Evolutionary conservation across 129 eudicot species (phyloP).

Genomic region (Erigeron canadensis): DNA sequence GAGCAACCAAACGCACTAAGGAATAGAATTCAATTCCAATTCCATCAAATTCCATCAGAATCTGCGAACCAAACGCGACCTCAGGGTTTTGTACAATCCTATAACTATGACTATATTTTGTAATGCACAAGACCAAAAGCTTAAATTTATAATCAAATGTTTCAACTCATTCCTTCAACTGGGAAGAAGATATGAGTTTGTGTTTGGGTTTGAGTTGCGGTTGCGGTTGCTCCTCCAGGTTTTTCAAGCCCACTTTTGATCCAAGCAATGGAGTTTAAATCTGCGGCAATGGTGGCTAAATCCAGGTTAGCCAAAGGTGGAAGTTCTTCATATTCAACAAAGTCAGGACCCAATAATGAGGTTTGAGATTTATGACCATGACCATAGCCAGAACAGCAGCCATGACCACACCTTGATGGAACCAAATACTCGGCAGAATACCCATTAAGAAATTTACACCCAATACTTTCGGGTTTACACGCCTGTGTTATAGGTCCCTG

Average conservation of each 20-base stretch:
- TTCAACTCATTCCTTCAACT: conserved; percentile 48
- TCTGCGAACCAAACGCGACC: too few species aligned
- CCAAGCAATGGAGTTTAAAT: conserved; percentile 70
- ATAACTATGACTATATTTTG: conserved; percentile 11
- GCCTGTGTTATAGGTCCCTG: conserved; percentile 56
- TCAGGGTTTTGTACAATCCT: conserved; percentile 32
- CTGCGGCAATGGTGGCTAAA: conserved; percentile 57
- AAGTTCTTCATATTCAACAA: conserved; percentile 65
- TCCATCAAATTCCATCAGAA: too few species aligned
- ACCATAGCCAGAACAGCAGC: conserved; percentile 51
- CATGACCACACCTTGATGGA: conserved; percentile 69
- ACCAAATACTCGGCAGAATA: conserved; percentile 41
- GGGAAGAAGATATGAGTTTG: conserved; percentile 32
- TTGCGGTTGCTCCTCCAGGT: neutral
- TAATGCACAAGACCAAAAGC: conserved; percentile 14
- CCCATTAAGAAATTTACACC: conserved; percentile 47
- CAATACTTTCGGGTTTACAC: conserved; percentile 39
- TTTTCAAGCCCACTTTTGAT: conserved; percentile 71
- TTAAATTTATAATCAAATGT: neutral
- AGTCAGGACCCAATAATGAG: conserved; percentile 73
- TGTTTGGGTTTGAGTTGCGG: neutral
- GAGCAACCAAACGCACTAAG: too few species aligned
- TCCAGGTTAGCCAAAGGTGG: conserved; percentile 49
- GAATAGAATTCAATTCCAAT: too few species aligned
- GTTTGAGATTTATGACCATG: conserved; percentile 17